These are phyloP conservation scores for Alloteropsis angusta DNA, from an alignment of 202 grass and related monocot genomes.

Conservation along the genomic window DNA sequence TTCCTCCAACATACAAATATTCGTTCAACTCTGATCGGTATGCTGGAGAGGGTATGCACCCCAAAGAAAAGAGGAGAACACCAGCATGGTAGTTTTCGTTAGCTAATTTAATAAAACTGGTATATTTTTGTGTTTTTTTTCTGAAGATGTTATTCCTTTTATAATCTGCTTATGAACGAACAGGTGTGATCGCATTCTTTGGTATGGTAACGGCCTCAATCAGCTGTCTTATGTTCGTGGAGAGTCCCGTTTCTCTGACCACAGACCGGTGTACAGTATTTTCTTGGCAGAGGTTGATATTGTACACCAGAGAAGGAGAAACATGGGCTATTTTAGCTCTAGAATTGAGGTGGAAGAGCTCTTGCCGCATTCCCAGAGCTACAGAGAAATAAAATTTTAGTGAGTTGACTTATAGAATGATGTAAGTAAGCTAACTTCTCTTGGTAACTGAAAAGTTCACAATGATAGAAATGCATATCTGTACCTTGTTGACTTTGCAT, in stretches of 20 bases:
- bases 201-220: conserved; percentile 62
- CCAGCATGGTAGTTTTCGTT: conserved; percentile 66
- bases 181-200: conserved; percentile 88
- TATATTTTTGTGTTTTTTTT: background rate
- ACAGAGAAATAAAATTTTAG: conserved; percentile 48
- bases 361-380: conserved; percentile 55
- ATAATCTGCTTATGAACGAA: background rate
- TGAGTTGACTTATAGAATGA: conserved; percentile 7
- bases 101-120: background rate
- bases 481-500: conserved; percentile 12
- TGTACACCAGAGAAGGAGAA: conserved; percentile 49
- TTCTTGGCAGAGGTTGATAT: conserved; percentile 74
- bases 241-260: conserved; percentile 87
- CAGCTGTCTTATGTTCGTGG: conserved; percentile 72
- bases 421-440: conserved; percentile 19
- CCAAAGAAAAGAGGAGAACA: conserved; percentile 77
- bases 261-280: conserved; percentile 73
- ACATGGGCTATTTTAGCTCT: conserved; percentile 59
- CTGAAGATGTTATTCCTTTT: background rate
- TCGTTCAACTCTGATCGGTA: conserved; percentile 89
- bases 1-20: conserved; percentile 93
- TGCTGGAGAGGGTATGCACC: conserved; percentile 58
- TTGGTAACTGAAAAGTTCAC: background rate
- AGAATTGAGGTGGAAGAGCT: conserved; percentile 85
- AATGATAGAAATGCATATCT: too few species aligned